Base-by-base conservation (phyloP, 108 stramenopile species). In the Mayamaea pseudoterrestris region DNA sequence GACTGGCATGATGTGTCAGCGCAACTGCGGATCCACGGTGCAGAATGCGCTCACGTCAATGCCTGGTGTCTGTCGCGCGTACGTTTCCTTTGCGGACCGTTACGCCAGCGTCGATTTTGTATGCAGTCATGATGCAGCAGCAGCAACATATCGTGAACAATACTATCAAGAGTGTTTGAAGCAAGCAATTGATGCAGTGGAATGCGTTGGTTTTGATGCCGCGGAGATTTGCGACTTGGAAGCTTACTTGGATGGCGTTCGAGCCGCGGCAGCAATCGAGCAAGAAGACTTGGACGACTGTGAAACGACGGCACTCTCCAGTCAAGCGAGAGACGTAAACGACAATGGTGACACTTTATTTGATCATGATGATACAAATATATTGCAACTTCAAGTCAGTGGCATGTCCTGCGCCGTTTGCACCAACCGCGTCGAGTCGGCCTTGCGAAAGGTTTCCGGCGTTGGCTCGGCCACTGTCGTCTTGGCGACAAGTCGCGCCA, bases 1-100 rank as follows among this genome's bases (percentile, higher is more conserved):
- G 9, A 62, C 73, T 14, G 93, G 93, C 1, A 92, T 94, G 93
- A 94, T 94, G 93, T 94, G 93, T 55, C 90, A 94, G 66, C 76
- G 70, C 43, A 89, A 83, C 47, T 94, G 93, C 42, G 93, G 87
- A 7, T 65, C 70, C 0, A 79, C 78, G 1, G 73, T 69, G 17
- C 51, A 41, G 22, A 52, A 63, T 27, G 59, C 71, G 0, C 41
- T 79, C 23, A 20, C 65, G 32, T 24, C 28, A 9, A 26, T 43
- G 1, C 23, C 17, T 7, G 27, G 35, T 21, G 68, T 61, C 11
- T 26, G 40, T 3, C 41, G 35, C 6, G 53, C 68, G 23, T n/a
- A 29, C 25, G 68, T 63, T 12, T 50, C 51, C 30, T 65, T 64
- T 39, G 30, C 44, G 22, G 58, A 58, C 2, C 52, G 48, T 13